Base-by-base conservation (phyloP, 768 basidiomycete species). In the Rickenella mellea region DNA sequence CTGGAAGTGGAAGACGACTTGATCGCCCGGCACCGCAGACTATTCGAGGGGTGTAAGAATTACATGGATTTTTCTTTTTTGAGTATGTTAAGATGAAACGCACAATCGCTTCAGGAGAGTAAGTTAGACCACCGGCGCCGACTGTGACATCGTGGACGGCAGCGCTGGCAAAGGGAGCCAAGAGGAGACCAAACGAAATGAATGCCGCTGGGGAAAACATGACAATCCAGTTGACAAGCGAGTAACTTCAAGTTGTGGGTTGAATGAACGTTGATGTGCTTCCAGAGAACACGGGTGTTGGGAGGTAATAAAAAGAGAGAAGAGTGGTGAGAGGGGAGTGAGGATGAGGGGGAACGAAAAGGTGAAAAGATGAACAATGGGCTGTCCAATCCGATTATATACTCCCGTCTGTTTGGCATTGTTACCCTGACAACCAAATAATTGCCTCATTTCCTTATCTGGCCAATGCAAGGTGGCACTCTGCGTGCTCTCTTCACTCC, bases 1-100 rank as follows among this genome's bases (percentile, higher is more conserved):
- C 44, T 71, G 60, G 62, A 78, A 80, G 46, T 71, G 69, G 64
- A 78, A 80, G 45, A 73, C 65, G 37, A 80, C 74, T 56, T 73
- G 71, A 56, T 80, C 78, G 40, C 76, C 76, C 43, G 62, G 53
- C 30, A 62, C 51, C 15, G 74, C 76, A 43, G 55, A 54, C 73
- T 74, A 50, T 15, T 51, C 15, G 24, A 19, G 27, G 27, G 37
- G 35, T 15, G 15, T 31, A 21, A 24, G 11, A 36, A 38, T 20
- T 21, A 31, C 32, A 21, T 26, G 24, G 32, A 19, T 42, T 33
- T 25, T 44, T 9, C 25, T 11, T n/a, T n/a, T n/a, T n/a, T 24
- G 44, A 20, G 32, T 33, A 41, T 7, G 39, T 32, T 26, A 37
- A 28, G 36, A 32, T 55, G 15, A 22, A 6, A 58, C 70, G 38